Base-by-base conservation (phyloP, 176 grass and related monocot genomes). In the Alopecurus myosuroides region DNA sequence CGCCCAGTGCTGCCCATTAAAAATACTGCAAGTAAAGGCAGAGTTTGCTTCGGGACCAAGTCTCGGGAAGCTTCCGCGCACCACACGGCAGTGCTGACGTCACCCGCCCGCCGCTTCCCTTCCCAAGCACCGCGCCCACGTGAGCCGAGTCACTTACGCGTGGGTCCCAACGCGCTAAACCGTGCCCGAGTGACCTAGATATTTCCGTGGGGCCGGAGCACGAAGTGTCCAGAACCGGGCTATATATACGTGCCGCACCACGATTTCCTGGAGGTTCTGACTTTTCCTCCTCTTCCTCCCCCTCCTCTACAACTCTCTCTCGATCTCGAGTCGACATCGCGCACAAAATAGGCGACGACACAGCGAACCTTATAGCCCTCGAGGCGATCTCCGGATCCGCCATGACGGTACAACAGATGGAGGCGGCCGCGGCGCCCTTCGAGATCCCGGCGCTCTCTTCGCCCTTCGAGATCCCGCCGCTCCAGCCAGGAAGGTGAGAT, bases 401-500 rank as follows among this genome's bases (percentile, higher is more conserved):
- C 49, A 91, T 91, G 89, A 81, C 81, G 76, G 81, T 91, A 40
- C 41, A 81, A 23, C 89, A 77, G 81, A 87, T 62, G 37, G 34
- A 22, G 7, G 89, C 29, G 1, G 67, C 68, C 6, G 81, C 68
- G 33, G 81, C n/a, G 7, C 23, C 70, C 70, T 74, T 70, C 40
- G 85, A 85, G 81, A 46, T 84, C 18, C 76, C 44, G 49, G 19
- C 34, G 62, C 40, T 76, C 11, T n/a, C n/a, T n/a, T n/a, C n/a
- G 7, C 23, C 70, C 70, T 74, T 70, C 40, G 85, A 85, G 81
- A 46, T 84, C 18, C 76, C 44, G 49, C 13, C 34, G 62, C 40
- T 76, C 11, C 76, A 77, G 70, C 81, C 85, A 28, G 81, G 81
- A 87, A 91, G 89, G 89, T 91, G 81, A 81, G 85, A 88, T 30